A percentile compares a stretch with the other conserved stretches of the same genome.
These are phyloP conservation scores for Wickerhamomyces rabaulensis DNA, from an alignment of 805 yeast species.

Conservation along the genomic window DNA sequence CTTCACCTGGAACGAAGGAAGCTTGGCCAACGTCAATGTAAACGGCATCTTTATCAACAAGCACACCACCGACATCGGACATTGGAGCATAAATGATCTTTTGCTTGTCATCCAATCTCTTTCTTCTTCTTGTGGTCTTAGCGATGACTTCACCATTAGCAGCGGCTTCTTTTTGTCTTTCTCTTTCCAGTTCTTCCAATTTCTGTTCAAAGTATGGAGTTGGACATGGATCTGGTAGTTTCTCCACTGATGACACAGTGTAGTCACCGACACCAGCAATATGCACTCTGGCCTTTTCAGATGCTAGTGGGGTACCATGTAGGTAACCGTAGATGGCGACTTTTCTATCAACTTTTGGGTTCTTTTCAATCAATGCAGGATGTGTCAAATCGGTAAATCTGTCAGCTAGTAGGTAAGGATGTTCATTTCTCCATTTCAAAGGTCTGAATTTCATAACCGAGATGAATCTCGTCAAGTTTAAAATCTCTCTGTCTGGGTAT, in stretches of 20 bases:
- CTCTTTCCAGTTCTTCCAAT: slow-evolving; percentile 76
- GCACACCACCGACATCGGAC: slow-evolving; percentile 99
- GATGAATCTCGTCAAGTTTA: slow-evolving; percentile 86
- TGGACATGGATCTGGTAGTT: slow-evolving; percentile 97
- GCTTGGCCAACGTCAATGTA: slow-evolving; percentile 63
- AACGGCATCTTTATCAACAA: slow-evolving; percentile 96
- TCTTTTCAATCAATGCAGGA: slow-evolving; percentile 72
- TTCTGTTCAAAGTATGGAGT: slow-evolving; percentile 90
- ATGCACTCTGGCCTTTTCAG: slow-evolving; percentile 70
- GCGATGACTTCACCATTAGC: slow-evolving; percentile 52
- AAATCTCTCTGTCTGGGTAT: slow-evolving; percentile 93
- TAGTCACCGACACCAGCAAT: slow-evolving; percentile 95
- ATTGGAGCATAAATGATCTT: slow-evolving; percentile 96
- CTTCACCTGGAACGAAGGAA: slow-evolving; percentile 57
- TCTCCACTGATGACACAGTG: slow-evolving; percentile 69
- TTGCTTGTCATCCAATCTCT: slow-evolving; percentile 89
- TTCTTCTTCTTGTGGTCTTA: slow-evolving; percentile 72
- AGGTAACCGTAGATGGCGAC: slow-evolving; percentile 91
- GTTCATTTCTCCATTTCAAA: slow-evolving; percentile 98
- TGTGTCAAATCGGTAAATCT: slow-evolving; percentile 92
- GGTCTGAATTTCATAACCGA: slow-evolving; percentile 98
- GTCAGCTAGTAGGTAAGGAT: slow-evolving; percentile 89
- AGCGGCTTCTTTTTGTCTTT: slow-evolving; percentile 59
- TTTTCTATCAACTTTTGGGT: slow-evolving; percentile 82
- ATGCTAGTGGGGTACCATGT: slow-evolving; percentile 85